Conservation (phyloP, 176 grass and related monocot species). For the Carex parvula region DNA sequence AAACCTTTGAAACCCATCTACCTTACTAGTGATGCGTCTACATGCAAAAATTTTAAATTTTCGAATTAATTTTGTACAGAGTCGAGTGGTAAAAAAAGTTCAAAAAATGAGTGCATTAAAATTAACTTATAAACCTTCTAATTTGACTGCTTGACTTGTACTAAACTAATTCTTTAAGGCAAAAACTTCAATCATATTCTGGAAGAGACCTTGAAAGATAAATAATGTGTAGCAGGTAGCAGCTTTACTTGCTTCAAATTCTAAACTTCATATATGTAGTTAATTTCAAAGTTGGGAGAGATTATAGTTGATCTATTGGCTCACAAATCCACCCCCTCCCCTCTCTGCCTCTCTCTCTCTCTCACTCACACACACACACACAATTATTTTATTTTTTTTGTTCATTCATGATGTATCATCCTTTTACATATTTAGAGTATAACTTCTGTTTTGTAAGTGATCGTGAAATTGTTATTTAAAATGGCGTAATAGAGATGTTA, state of each 20-base stretch:
- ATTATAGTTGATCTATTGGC: not conserved
- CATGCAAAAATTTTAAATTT: too few species aligned
- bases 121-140: too few species aligned
- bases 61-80: too few species aligned
- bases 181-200: not conserved
- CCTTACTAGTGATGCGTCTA: too few species aligned
- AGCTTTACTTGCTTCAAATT: not conserved
- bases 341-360: not conserved
- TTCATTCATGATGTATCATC: not conserved
- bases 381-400: not conserved
- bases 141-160: too few species aligned
- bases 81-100: too few species aligned
- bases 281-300: not conserved
- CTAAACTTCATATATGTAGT: not conserved
- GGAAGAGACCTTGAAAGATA: not conserved
- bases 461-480: not conserved
- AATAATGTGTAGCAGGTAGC: not conserved
- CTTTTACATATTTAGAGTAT: not conserved
- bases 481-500: not conserved
- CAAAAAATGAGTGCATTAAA: too few species aligned
- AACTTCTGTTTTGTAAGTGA: not conserved
- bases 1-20: too few species aligned
- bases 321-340: not conserved
- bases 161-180: not conserved
- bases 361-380: not conserved